Conservation (phyloP, 2,329 filamentous ascomycete species). For the Ceratocystis eucalypticola region DNA sequence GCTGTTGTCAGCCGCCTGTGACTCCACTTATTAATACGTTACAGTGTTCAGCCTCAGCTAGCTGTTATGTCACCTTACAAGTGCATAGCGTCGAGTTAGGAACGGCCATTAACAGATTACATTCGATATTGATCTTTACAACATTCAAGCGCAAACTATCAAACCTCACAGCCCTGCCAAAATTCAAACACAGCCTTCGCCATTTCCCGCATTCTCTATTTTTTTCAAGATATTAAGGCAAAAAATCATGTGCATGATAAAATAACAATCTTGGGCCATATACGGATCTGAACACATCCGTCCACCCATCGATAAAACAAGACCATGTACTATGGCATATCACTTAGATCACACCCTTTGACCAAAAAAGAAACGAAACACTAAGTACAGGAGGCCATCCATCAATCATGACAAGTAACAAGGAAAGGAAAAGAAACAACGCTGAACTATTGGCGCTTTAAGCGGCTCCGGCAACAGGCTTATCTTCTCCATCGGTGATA, state of each 20-base stretch:
- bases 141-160: not conserved
- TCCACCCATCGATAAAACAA: not conserved
- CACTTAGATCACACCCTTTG: slow-evolving; percentile 1
- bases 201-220: not conserved
- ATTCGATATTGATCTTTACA: not conserved
- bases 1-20: not conserved
- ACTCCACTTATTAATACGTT: not conserved
- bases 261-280: not conserved
- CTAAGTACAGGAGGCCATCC: slow-evolving; percentile 4
- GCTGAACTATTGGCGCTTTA: not conserved
- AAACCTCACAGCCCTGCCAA: not conserved
- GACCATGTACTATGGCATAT: slow-evolving; percentile 9
- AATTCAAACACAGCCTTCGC: not conserved
- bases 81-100: too few species aligned
- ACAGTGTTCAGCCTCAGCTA: too few species aligned
- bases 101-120: too few species aligned
- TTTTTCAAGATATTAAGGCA: not conserved
- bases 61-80: too few species aligned
- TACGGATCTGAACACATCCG: not conserved
- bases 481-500: not conserved
- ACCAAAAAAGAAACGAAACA: slow-evolving; percentile 12
- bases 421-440: slow-evolving; percentile 8
- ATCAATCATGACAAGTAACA: slow-evolving; percentile 12
- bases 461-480: slow-evolving; percentile 3
- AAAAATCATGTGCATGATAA: not conserved